These are phyloP conservation scores for Cucumis sativus DNA, from an alignment of 306 rosid species.

Conservation along the genomic window DNA sequence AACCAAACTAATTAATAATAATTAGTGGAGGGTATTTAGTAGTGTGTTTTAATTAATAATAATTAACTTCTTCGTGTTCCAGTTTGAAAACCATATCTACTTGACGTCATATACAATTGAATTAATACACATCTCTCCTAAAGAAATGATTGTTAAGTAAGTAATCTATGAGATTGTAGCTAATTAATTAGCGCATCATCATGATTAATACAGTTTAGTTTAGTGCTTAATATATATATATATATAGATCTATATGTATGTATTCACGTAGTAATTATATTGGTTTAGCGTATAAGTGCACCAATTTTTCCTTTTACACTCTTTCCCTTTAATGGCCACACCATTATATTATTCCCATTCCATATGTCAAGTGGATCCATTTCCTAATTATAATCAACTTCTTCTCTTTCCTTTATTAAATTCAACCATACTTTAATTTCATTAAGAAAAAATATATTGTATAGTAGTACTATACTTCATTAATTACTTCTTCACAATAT, in stretches of 20 bases:
- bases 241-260: too few species aligned
- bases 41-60: neutral
- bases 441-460: too few species aligned
- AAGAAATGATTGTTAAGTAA: neutral
- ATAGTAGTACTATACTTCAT: too few species aligned
- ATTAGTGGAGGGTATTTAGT: neutral
- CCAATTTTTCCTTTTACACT: neutral
- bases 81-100: neutral
- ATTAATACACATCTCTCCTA: neutral
- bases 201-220: neutral
- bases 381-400: neutral
- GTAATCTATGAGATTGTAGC: neutral
- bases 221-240: too few species aligned
- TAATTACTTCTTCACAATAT: too few species aligned
- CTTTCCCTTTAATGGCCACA: neutral
- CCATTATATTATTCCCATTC: neutral
- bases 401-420: too few species aligned
- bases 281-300: constrained; percentile 1
- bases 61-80: neutral
- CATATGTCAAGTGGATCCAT: neutral
- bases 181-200: neutral
- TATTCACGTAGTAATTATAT: neutral
- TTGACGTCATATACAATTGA: neutral
- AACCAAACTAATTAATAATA: neutral
- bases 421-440: too few species aligned